A percentile compares a stretch with the other conserved stretches of the same genome.
These are phyloP conservation scores for Chlamydomonas eustigma DNA, from an alignment of 139 green algal species.

Conservation along the genomic window DNA sequence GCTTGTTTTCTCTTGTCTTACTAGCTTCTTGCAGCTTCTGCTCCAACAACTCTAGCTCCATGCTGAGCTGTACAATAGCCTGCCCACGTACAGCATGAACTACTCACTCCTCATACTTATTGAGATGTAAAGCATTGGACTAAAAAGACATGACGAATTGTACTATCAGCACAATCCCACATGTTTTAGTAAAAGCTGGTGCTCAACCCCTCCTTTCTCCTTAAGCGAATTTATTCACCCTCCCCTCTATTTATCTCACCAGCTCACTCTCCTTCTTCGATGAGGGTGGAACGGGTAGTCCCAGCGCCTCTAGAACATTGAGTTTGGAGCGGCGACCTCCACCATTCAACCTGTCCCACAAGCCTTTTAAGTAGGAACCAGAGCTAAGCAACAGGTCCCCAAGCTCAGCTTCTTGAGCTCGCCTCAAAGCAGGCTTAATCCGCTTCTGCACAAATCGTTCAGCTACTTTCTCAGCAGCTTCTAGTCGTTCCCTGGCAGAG, in stretches of 20 bases:
- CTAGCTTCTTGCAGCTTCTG: slow-evolving; percentile 76
- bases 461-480: slow-evolving; percentile 62
- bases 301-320: slow-evolving; percentile 17
- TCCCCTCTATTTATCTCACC: too few relatives aligned
- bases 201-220: too few relatives aligned
- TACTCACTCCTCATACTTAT: too few relatives aligned
- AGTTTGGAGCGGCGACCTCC: slow-evolving; percentile 10
- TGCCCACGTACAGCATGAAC: too few relatives aligned
- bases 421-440: slow-evolving; percentile 66
- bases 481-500: slow-evolving; percentile 43
- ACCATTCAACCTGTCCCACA: slow-evolving; percentile 82
- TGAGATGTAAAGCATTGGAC: too few relatives aligned
- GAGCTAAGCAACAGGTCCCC: slow-evolving; percentile 46
- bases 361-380: slow-evolving; percentile 50
- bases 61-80: slow-evolving; percentile 44
- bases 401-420: slow-evolving; percentile 44
- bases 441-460: slow-evolving; percentile 65
- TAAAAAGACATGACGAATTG: too few relatives aligned
- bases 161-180: too few relatives aligned
- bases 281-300: slow-evolving; percentile 49
- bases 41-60: slow-evolving; percentile 72
- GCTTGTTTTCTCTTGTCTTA: slow-evolving; percentile 72
- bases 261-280: slow-evolving; percentile 41
- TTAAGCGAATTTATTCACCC: too few relatives aligned
- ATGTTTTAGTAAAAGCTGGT: too few relatives aligned